These are phyloP conservation scores for Aeschynomene evenia DNA, from an alignment of 306 rosid species.

Conservation along the genomic window DNA sequence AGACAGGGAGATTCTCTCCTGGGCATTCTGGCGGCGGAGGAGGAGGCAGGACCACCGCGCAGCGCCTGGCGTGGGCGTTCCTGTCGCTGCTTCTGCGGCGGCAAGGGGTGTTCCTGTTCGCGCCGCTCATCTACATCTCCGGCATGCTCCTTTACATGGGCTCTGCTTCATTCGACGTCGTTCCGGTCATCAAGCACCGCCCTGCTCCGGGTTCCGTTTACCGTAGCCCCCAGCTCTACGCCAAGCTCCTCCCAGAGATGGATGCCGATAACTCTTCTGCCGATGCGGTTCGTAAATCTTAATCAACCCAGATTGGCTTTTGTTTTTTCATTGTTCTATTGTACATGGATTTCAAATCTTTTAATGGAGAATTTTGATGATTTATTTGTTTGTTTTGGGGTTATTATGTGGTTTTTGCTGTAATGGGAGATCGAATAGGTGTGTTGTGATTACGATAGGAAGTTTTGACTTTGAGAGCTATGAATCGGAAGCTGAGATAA, in stretches of 20 bases:
- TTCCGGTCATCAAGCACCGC: constrained; percentile 81
- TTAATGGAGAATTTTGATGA: not conserved
- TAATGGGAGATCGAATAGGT: not conserved
- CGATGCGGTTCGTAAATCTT: constrained; percentile 62
- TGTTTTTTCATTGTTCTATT: not conserved
- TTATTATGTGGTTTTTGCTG: not conserved
- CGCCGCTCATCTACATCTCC: constrained; percentile 92
- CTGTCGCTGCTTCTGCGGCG: constrained; percentile 88
- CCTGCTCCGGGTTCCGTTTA: constrained; percentile 84
- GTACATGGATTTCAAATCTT: constrained; percentile 22
- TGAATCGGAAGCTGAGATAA: not conserved
- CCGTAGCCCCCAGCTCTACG: constrained; percentile 82
- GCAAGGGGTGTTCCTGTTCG: constrained; percentile 90
- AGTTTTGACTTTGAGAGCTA: not conserved
- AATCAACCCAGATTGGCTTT: constrained; percentile 14
- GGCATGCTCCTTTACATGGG: constrained; percentile 98
- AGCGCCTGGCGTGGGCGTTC: constrained; percentile 76
- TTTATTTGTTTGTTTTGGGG: not conserved
- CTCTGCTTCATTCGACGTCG: constrained; percentile 85
- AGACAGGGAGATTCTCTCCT: constrained; percentile 55
- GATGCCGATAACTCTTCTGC: constrained; percentile 81
- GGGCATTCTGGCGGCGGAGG: constrained; percentile 36
- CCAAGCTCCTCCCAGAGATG: constrained; percentile 75
- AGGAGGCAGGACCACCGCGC: constrained; percentile 50
- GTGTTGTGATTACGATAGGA: not conserved